Conservation (phyloP, 2,329 filamentous ascomycete genomes). For the Monosporascus cannonballus region DNA sequence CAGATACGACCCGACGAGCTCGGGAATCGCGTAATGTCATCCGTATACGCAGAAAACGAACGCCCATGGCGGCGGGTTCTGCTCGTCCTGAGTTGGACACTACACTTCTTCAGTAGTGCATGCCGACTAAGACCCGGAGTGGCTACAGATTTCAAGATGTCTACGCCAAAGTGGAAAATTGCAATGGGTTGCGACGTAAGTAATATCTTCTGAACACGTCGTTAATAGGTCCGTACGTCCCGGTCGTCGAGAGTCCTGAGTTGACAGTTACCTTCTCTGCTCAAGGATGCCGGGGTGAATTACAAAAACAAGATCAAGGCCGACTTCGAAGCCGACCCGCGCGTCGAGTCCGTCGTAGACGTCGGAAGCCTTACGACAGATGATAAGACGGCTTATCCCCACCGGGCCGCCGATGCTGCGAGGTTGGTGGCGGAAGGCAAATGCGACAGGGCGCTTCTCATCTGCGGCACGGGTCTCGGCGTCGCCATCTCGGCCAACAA, state of each 20-base stretch:
- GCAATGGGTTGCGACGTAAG: constrained; percentile 50
- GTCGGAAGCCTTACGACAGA: constrained; percentile 60
- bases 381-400: constrained; percentile 79
- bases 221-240: no score
- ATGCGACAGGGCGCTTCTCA: constrained; percentile 71
- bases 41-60: no score
- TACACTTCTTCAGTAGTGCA: no score
- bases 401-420: constrained; percentile 69
- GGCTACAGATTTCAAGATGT: constrained; percentile 27
- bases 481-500: constrained; percentile 90
- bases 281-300: constrained; percentile 61
- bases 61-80: no score
- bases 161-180: constrained; percentile 43
- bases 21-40: background rate
- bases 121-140: background rate
- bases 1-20: background rate
- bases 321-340: constrained; percentile 61
- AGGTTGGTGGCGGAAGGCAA: constrained; percentile 54
- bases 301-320: constrained; percentile 77
- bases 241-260: no score
- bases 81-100: no score
- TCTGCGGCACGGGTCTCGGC: constrained; percentile 82
- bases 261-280: background rate
- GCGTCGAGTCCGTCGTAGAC: constrained; percentile 64
- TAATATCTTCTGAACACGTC: constrained; percentile 1